These are phyloP conservation scores for Podaxis mareebaensis DNA, from an alignment of 768 basidiomycete genomes.

Conservation along the genomic window DNA sequence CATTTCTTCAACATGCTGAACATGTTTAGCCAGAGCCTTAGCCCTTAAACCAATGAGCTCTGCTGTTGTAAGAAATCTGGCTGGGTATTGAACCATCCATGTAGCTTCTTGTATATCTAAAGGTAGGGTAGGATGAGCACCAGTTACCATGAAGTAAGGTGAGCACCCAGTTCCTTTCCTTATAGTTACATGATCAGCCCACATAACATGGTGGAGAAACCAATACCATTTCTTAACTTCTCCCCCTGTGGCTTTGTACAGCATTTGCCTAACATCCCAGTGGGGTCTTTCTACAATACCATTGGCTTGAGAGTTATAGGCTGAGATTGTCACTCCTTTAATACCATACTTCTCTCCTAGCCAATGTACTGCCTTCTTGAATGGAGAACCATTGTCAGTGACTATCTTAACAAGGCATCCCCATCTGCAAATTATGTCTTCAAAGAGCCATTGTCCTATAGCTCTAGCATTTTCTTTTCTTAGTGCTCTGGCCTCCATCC, in stretches of 20 bases:
- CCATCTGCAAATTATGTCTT: constrained; percentile 38
- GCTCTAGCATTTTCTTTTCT: constrained; percentile 21
- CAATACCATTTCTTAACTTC: constrained; percentile 30
- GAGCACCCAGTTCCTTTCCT: constrained; percentile 27
- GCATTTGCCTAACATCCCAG: constrained; percentile 23
- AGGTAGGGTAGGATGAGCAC: constrained; percentile 30
- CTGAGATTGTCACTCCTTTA: constrained; percentile 20
- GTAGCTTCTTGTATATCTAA: constrained; percentile 29
- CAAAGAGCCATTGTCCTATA: constrained; percentile 25
- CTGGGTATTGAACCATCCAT: constrained; percentile 25
- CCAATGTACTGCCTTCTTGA: constrained; percentile 21
- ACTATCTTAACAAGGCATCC: constrained; percentile 37
- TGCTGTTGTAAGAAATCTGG: constrained; percentile 10
- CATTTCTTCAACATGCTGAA: too few species aligned
- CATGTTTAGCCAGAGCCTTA: too few species aligned
- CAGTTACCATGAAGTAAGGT: constrained; percentile 31
- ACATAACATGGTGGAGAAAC: constrained; percentile 28
- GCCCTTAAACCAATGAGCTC: constrained; percentile 9
- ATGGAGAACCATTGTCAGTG: constrained; percentile 38
- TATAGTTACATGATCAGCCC: constrained; percentile 33
- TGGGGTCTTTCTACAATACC: constrained; percentile 24
- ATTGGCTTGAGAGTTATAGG: constrained; percentile 26
- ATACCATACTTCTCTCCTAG: constrained; percentile 25
- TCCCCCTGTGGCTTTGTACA: constrained; percentile 23
- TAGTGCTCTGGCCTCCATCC: constrained; percentile 24